Evolutionary conservation across 2,329 filamentous ascomycete genomes (phyloP).

Genomic region (Hypoxylon sp.): DNA sequence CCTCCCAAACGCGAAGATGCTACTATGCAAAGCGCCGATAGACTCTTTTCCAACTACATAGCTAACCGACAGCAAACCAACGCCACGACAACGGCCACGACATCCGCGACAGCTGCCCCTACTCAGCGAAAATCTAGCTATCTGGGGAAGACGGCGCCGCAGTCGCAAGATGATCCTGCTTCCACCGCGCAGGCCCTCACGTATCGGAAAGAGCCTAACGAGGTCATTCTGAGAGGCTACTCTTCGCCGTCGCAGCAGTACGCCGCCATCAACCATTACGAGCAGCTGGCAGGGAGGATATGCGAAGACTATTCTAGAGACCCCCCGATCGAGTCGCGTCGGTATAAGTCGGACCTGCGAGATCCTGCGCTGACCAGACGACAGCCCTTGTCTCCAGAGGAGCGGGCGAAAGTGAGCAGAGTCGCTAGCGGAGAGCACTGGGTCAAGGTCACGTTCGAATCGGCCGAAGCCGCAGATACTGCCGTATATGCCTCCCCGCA

Average conservation of each 20-base stretch:
- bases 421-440: constrained; percentile 88
- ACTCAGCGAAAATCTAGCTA: constrained; percentile 49
- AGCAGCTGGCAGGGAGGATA: constrained; percentile 83
- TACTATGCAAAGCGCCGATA: constrained; percentile 67
- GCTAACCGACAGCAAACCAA: constrained; percentile 53
- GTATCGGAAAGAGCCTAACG: constrained; percentile 60
- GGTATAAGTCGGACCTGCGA: constrained; percentile 77
- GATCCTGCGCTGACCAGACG: constrained; percentile 75
- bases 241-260: constrained; percentile 72
- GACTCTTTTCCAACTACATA: constrained; percentile 67
- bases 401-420: constrained; percentile 79
- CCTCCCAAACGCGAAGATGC: constrained; percentile 67
- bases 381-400: constrained; percentile 71
- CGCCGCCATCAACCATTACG: constrained; percentile 88
- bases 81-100: constrained; percentile 36
- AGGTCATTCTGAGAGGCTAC: constrained; percentile 88
- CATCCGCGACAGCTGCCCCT: constrained; percentile 6
- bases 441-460: constrained; percentile 88
- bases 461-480: constrained; percentile 72
- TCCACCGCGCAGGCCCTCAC: constrained; percentile 40
- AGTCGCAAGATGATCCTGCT: constrained; percentile 48
- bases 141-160: constrained; percentile 46
- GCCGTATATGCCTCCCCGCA: constrained; percentile 76
- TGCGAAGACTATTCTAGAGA: constrained; percentile 93
- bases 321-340: constrained; percentile 73